Conservation (phyloP, 495 filamentous ascomycete species). For the Aspergillus haitiensis region DNA sequence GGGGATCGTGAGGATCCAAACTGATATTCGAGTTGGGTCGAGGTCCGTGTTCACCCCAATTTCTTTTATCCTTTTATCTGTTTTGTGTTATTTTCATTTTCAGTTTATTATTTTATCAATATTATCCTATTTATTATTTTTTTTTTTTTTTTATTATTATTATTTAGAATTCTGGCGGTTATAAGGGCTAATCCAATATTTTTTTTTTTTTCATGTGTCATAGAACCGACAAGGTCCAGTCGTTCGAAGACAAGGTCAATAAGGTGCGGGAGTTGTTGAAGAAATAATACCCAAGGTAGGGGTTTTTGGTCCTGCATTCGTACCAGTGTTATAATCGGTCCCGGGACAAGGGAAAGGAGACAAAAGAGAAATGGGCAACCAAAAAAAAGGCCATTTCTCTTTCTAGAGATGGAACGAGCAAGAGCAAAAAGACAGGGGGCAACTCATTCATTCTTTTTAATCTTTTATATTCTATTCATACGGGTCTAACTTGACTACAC, state of each 20-base stretch:
- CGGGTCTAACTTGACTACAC: background rate
- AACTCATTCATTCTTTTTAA: background rate
- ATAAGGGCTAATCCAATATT: conserved; percentile 19
- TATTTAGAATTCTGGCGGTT: conserved; percentile 5
- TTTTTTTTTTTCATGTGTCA: conserved; percentile 4
- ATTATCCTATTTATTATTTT: background rate
- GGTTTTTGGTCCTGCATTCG: background rate
- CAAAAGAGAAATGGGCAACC: background rate
- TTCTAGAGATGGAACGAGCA: background rate
- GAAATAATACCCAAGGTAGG: conserved; percentile 32
- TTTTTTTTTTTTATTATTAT: conserved; percentile 8
- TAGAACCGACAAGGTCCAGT: conserved; percentile 69
- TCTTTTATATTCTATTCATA: background rate
- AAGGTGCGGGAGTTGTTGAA: conserved; percentile 60
- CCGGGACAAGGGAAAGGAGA: background rate
- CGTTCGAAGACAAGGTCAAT: conserved; percentile 64
- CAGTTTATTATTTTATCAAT: too few species aligned
- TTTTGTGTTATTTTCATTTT: background rate
- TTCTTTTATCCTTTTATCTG: conserved; percentile 2
- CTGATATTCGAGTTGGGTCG: conserved; percentile 82
- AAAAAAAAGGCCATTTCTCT: background rate
- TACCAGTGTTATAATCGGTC: background rate
- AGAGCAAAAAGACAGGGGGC: background rate
- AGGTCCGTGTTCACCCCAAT: conserved; percentile 52
- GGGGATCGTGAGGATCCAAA: conserved; percentile 81